Percentiles rank a stretch among this genome's conserved stretches.
These are phyloP conservation scores for Pseudonectria foliicola DNA, from an alignment of 2,329 filamentous ascomycete species.

Conservation along the genomic window DNA sequence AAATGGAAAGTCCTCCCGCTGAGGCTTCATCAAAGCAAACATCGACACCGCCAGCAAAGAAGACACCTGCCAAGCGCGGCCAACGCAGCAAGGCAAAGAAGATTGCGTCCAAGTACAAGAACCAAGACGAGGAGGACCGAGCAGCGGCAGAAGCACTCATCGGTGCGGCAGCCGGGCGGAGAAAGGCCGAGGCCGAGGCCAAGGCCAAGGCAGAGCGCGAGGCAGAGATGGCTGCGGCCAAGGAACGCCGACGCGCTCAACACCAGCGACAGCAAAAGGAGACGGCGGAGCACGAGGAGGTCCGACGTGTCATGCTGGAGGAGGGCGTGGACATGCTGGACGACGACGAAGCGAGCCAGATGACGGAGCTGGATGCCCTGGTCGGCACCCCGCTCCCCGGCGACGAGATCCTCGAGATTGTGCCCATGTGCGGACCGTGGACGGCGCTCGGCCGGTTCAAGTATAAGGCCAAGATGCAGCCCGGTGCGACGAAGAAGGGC, in stretches of 20 bases:
- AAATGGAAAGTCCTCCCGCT: slow-evolving; percentile 7
- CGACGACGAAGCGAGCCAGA: slow-evolving; percentile 48
- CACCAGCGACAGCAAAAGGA: slow-evolving; percentile 70
- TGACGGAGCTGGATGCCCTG: slow-evolving; percentile 58
- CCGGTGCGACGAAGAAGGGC: slow-evolving; percentile 83
- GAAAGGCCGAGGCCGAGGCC: slow-evolving; percentile 62
- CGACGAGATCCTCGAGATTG: slow-evolving; percentile 69
- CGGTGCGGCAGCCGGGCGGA: slow-evolving; percentile 62
- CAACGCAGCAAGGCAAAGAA: slow-evolving; percentile 82
- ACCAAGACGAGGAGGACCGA: slow-evolving; percentile 93
- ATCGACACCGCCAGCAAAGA: slow-evolving; percentile 29
- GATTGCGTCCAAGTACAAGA: slow-evolving; percentile 78
- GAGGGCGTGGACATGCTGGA: slow-evolving; percentile 54
- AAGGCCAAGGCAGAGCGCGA: slow-evolving; percentile 62
- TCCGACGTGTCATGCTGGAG: slow-evolving; percentile 52
- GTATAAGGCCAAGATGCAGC: slow-evolving; percentile 93
- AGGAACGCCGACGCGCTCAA: slow-evolving; percentile 70
- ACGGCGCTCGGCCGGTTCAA: slow-evolving; percentile 63
- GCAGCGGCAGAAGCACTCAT: slow-evolving; percentile 76
- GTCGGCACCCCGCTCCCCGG: slow-evolving; percentile 71
- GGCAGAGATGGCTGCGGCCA: slow-evolving; percentile 60
- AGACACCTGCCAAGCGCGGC: slow-evolving; percentile 53
- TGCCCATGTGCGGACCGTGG: slow-evolving; percentile 61
- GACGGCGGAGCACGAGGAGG: slow-evolving; percentile 70
- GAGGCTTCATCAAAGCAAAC: slow-evolving; percentile 5